Conservation (phyloP, 768 basidiomycete species). For the Pleurotus salmoneostramineus region DNA sequence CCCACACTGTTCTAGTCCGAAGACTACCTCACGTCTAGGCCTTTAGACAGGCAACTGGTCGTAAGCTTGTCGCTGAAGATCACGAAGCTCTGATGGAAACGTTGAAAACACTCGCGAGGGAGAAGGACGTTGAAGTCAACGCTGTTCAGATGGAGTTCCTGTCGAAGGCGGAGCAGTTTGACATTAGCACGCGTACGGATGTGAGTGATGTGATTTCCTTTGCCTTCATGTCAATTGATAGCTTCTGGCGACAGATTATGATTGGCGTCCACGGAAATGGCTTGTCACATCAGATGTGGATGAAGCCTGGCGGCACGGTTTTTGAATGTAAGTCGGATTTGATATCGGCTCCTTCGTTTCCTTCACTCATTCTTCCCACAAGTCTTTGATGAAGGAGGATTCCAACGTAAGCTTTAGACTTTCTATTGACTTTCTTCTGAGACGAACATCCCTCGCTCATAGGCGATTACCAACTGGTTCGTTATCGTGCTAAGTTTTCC, state of each 20-base stretch:
- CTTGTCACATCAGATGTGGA: constrained; percentile 7
- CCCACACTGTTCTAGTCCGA: not conserved
- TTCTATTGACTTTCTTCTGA: not conserved
- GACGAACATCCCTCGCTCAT: not conserved
- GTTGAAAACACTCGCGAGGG: not conserved
- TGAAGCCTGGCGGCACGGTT: not conserved
- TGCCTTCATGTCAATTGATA: not conserved
- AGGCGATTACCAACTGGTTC: constrained; percentile 7
- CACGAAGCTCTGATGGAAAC: not conserved
- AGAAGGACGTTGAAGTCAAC: constrained; percentile 1
- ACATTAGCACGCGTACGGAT: constrained; percentile 4
- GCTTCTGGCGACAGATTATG: not conserved
- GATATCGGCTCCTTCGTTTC: not conserved
- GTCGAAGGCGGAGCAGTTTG: constrained; percentile 1
- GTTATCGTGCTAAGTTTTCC: not conserved
- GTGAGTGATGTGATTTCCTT: not conserved
- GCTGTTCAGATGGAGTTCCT: constrained; percentile 3
- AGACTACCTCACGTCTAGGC: not conserved
- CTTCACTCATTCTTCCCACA: not conserved
- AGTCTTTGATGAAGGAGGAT: not conserved
- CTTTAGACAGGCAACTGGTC: constrained; percentile 1
- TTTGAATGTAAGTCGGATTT: not conserved
- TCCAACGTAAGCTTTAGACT: not conserved
- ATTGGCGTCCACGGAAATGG: constrained; percentile 7
- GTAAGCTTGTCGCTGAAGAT: not conserved